Evolutionary conservation across 495 filamentous ascomycete species (phyloP).

Genomic region (Penicillium argentinense): DNA sequence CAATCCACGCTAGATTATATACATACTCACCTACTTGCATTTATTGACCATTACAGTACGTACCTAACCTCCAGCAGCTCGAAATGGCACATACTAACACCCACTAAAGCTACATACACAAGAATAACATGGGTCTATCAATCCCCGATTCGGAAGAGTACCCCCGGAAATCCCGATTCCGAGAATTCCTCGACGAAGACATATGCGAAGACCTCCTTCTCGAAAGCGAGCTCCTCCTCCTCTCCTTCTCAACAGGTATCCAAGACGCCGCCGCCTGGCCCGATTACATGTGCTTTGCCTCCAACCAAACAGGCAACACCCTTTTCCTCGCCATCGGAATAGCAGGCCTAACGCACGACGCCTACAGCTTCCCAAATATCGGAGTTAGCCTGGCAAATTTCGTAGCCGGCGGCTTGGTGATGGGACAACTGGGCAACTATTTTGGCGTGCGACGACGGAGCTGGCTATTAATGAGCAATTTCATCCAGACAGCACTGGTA

Average conservation of each 20-base stretch:
- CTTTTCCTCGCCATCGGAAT: conserved; percentile 55
- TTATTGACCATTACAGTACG: no score
- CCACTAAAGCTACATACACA: not conserved
- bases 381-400: conserved; percentile 55
- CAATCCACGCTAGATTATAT: no score
- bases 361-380: conserved; percentile 46
- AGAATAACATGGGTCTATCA: conserved; percentile 1
- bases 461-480: conserved; percentile 53
- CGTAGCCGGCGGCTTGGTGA: conserved; percentile 50
- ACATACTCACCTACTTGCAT: no score
- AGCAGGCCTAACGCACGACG: conserved; percentile 42
- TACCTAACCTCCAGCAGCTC: no score
- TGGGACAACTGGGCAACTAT: conserved; percentile 56
- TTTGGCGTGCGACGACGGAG: conserved; percentile 48
- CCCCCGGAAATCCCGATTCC: conserved; percentile 5
- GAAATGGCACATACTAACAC: no score
- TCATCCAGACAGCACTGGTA: conserved; percentile 55
- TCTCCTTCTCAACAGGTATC: conserved; percentile 44
- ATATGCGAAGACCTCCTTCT: conserved; percentile 22
- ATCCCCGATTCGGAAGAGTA: not conserved
- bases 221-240: conserved; percentile 32
- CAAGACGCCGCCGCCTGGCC: conserved; percentile 62
- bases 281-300: conserved; percentile 63
- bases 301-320: conserved; percentile 66
- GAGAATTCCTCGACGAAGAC: conserved; percentile 12